Evolutionary conservation across 2,329 filamentous ascomycete genomes (phyloP).

Genomic region (Sordariomycetes sp.): DNA sequence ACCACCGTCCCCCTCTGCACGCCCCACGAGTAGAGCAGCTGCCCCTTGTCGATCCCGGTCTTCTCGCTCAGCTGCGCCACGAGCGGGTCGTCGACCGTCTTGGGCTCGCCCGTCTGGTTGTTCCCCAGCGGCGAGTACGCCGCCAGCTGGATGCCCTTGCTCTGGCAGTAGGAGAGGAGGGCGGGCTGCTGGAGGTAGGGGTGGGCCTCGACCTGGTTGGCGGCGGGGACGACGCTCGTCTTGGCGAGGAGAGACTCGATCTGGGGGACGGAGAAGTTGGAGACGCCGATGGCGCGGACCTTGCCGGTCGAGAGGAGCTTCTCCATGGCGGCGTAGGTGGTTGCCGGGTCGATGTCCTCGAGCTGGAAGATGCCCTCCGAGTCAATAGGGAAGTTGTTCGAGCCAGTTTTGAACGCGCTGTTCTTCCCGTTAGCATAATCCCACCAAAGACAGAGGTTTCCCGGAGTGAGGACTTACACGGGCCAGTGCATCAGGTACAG

Average conservation of each 20-base stretch:
- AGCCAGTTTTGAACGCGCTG: slow-evolving; percentile 42
- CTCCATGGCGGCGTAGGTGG: slow-evolving; percentile 28
- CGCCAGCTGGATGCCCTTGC: slow-evolving; percentile 48
- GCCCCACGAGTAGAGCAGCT: slow-evolving; percentile 44
- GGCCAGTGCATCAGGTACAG: slow-evolving; percentile 41
- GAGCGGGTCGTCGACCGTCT: slow-evolving; percentile 35
- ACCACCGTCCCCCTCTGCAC: slow-evolving; percentile 53
- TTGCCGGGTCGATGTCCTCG: slow-evolving; percentile 36
- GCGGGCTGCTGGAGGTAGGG: slow-evolving; percentile 54
- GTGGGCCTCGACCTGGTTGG: slow-evolving; percentile 62
- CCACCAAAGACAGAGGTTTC: background rate
- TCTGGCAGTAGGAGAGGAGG: slow-evolving; percentile 43
- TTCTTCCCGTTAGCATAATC: slow-evolving; percentile 11
- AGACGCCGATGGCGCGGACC: slow-evolving; percentile 35
- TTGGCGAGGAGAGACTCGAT: slow-evolving; percentile 33
- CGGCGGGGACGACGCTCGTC: slow-evolving; percentile 45
- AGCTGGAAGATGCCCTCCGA: slow-evolving; percentile 54
- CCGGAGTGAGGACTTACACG: slow-evolving; percentile 12
- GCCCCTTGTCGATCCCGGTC: slow-evolving; percentile 25
- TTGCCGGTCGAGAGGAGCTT: slow-evolving; percentile 24
- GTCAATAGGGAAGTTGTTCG: slow-evolving; percentile 26
- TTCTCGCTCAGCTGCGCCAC: slow-evolving; percentile 34
- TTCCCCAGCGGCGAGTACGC: slow-evolving; percentile 57
- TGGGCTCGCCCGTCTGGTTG: slow-evolving; percentile 31
- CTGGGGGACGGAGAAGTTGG: slow-evolving; percentile 33